Base-by-base conservation (phyloP, 176 grass and related monocot genomes). In the Poa annua region DNA sequence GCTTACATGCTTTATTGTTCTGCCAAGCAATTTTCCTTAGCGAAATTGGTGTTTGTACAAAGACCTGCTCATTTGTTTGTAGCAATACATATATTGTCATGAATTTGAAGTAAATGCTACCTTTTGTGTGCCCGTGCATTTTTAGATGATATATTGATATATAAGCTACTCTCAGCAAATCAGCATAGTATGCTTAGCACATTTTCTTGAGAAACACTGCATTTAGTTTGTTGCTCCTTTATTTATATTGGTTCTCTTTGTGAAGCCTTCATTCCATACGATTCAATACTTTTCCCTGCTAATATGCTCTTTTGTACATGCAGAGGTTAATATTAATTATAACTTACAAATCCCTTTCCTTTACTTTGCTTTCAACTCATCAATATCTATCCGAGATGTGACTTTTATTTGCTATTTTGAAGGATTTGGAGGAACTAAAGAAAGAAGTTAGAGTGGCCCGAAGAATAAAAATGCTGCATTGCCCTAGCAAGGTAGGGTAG, bases 381-480 rank as follows among this genome's bases (percentile, higher is more conserved):
- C 42, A 32, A 80, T 49, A 65, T 80, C 17, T 48, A 24, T 66
- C 26, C 0, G 19, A 24, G 25, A 38, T 66, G 6, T 83, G 53
- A 83, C 67, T 62, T 81, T 11, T 67, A 32, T 84, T 75, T 72
- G 7, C 38, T 66, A 8, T 83, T 79, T 88, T 38, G 53, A 89
- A 96, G 94, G 91, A 97, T 61, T 80, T 89, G 67, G 85, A 85
- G 54, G 78, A 91, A 88, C 81, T 97, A 48, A 97, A 80, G 85
- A 86, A 85, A 83, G 89, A 97, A 91, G 91, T 89, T 89, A 90
- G 88, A 83, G 94, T 85, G 69, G 94, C 94, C 20, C 72, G 91
- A 47, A 97, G 94, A 89, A 97, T 97, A 69, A 97, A 97, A 91
- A 97, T 97, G 94, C 89, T 97, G 72, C 94, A 97, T 85, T 64